Conservation (phyloP, 23 red algal genomes). For the Gracilaria vermiculophylla region DNA sequence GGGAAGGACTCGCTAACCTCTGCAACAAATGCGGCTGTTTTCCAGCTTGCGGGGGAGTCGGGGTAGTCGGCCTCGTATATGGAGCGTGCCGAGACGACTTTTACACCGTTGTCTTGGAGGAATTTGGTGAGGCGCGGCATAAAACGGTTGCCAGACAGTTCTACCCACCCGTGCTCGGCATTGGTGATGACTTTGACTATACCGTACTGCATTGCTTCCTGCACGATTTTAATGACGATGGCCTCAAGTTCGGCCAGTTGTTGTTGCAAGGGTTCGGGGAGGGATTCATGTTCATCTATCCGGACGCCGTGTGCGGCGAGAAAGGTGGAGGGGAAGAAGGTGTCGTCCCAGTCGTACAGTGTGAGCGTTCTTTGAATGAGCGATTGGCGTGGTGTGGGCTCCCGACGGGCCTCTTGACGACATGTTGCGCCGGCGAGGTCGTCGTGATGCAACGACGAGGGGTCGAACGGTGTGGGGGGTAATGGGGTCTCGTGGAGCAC, state of each 20-base stretch:
- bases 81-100: slow-evolving; percentile 74
- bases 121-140: slow-evolving; percentile 77
- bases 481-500: slow-evolving; percentile 16
- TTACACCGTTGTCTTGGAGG: slow-evolving; percentile 44
- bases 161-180: slow-evolving; percentile 89
- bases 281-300: slow-evolving; percentile 48
- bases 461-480: slow-evolving; percentile 1
- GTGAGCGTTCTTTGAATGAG: slow-evolving; percentile 76
- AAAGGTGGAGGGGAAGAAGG: slow-evolving; percentile 88
- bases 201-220: slow-evolving; percentile 76
- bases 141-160: slow-evolving; percentile 81
- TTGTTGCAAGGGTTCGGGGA: slow-evolving; percentile 49
- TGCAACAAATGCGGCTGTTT: slow-evolving; percentile 73
- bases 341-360: slow-evolving; percentile 95
- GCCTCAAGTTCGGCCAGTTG: slow-evolving; percentile 66
- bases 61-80: slow-evolving; percentile 77
- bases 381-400: neutral
- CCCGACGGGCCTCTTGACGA: neutral
- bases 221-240: slow-evolving; percentile 73
- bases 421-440: neutral
- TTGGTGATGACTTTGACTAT: slow-evolving; percentile 88
- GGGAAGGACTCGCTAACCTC: slow-evolving; percentile 70
- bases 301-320: slow-evolving; percentile 67
- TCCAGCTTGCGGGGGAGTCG: slow-evolving; percentile 77
- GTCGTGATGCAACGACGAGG: neutral